phyloP scores from a whole-genome alignment of 129 eudicot species.

The Oenanthe sinensis region DNA sequence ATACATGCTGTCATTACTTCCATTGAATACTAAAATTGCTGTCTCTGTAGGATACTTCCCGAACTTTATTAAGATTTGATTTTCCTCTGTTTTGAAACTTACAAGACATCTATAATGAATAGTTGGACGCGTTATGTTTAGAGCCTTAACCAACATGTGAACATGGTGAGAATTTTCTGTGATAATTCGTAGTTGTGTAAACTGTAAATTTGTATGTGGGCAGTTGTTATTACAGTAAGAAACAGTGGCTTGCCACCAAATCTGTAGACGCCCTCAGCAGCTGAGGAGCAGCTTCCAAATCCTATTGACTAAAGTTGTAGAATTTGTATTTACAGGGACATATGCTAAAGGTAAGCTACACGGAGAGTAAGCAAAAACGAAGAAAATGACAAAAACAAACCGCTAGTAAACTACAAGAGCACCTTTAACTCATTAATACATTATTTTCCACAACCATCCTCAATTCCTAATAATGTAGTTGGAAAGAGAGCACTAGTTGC shows the following conservation, averaged over 20 bases:
- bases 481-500: not conserved
- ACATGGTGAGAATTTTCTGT: not conserved
- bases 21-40: not conserved
- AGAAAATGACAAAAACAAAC: not conserved
- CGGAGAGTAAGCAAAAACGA: not conserved
- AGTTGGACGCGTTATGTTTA: not conserved
- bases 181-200: not conserved
- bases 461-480: not conserved
- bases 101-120: not conserved
- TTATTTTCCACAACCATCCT: not conserved
- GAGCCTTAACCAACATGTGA: not conserved
- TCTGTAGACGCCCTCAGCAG: not conserved
- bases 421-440: not conserved
- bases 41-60: not conserved
- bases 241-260: not conserved
- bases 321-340: not conserved
- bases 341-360: not conserved
- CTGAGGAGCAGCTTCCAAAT: not conserved
- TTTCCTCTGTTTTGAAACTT: not conserved
- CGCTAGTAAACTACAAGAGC: not conserved
- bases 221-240: not conserved
- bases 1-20: not conserved
- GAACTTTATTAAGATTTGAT: not conserved
- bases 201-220: not conserved
- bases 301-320: not conserved